Evolutionary conservation across 2,329 filamentous ascomycete species (phyloP), one percentile per base, ranked within the genome.

Genomic region (Ophiostoma sp.): DNA sequence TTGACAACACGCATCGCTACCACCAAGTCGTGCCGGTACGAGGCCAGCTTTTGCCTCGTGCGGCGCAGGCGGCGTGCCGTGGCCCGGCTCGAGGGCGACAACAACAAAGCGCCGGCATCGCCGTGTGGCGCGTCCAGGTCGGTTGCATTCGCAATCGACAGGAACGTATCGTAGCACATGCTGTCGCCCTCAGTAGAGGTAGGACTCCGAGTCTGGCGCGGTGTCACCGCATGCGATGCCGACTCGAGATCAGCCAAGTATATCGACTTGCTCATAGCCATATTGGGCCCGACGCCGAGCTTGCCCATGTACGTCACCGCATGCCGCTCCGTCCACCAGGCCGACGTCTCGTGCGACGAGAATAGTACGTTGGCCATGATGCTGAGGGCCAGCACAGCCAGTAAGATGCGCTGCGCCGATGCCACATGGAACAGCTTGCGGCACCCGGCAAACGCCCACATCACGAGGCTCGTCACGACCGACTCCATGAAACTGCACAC

Each of bases 1-100:
- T 98, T 97, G 72, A 98, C 89, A 2, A 97, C 87, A 4, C 94
- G 88, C 82, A 98, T 88, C 5, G 94, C 93, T 5, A 99, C 94
- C 2, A 98, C 81, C 27, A 99, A 83, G 77, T 98, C 93, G 78
- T 99, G 93, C 2, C 95, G 86, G 78, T 97, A 95, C 1, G 87
- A 83, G 0, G 91, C 94, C 0, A 99, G 86, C 33, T 90, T 87
- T 79, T 96, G 91, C 11, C 94, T 86, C n/a, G 93, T 92, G 54
- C 89, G 87, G 67, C 91, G 87, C 41, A 98, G 84, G 27, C 91
- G 87, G 17, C 84, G 85, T 0, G 88, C 86, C 8, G 86, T 85
- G 11, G 84, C 81, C 69, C 82, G 82, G 75, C 85, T 86, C 17
- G 81, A 78, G 11, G 81, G 78, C 64, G 83, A 82, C 8, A 81